Conservation (phyloP, 2,329 filamentous ascomycete species). For the Aspergillus felis region DNA sequence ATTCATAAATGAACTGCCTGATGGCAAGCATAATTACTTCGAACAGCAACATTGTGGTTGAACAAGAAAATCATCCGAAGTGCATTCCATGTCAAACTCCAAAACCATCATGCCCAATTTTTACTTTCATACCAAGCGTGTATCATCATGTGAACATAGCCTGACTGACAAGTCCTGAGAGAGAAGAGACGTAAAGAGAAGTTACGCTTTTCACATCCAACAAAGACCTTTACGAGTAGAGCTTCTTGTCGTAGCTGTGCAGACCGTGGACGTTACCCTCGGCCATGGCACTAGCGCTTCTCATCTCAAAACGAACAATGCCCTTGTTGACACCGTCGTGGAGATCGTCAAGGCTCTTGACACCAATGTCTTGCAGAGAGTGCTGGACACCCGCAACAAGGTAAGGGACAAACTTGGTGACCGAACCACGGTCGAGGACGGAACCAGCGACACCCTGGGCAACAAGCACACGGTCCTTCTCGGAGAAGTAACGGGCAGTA, state of each 20-base stretch:
- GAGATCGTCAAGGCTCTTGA: constrained; percentile 72
- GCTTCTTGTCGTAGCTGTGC: constrained; percentile 99
- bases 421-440: constrained; percentile 59
- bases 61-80: neutral
- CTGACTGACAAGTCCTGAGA: constrained; percentile 19
- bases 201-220: constrained; percentile 7
- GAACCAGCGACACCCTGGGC: constrained; percentile 90
- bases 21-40: neutral
- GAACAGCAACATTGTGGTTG: neutral
- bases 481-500: constrained; percentile 96
- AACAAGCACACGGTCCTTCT: constrained; percentile 90
- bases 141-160: constrained; percentile 24
- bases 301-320: constrained; percentile 83
- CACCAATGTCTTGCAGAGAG: constrained; percentile 91
- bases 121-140: constrained; percentile 27
- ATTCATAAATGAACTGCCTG: neutral
- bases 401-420: constrained; percentile 95
- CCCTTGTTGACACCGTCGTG: constrained; percentile 71
- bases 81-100: constrained; percentile 29
- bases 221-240: constrained; percentile 69
- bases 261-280: constrained; percentile 95
- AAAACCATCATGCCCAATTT: constrained; percentile 28
- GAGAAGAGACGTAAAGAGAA: constrained; percentile 16
- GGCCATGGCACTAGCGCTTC: constrained; percentile 89
- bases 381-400: constrained; percentile 94